A percentile compares a stretch with the other conserved stretches of the same genome.
Conservation (phyloP, 371 early-diverging fungal species). For the Mortierella sp. region DNA sequence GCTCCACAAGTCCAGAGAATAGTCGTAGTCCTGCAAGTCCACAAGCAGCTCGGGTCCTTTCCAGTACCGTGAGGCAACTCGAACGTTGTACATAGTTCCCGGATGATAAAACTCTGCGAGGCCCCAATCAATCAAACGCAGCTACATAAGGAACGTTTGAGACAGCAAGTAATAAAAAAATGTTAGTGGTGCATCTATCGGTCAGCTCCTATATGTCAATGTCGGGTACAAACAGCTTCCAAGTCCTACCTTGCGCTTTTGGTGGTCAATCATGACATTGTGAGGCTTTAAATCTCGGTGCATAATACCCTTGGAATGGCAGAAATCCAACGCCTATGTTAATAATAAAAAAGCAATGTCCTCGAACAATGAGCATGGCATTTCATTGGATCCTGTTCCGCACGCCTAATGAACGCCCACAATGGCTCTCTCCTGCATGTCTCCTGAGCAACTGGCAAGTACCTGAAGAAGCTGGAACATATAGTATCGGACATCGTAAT, state of each 20-base stretch:
- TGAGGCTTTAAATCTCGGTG: conserved; percentile 99
- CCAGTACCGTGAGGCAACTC: conserved; percentile 98
- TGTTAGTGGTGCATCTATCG: not conserved
- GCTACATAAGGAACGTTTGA: conserved; percentile 57
- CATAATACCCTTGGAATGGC: conserved; percentile 99
- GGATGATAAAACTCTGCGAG: conserved; percentile 99
- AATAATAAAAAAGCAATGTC: not conserved
- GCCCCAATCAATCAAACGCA: conserved; percentile 99
- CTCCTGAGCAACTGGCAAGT: not conserved
- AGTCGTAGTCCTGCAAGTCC: conserved; percentile 98
- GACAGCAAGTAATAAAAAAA: not conserved
- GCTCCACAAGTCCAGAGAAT: conserved; percentile 99
- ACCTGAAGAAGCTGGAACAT: conserved; percentile 96
- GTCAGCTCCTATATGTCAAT: not conserved
- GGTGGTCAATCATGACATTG: conserved; percentile 99
- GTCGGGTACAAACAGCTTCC: not conserved
- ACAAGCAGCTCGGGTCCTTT: conserved; percentile 99
- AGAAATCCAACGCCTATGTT: conserved; percentile 91
- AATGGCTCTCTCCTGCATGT: not conserved
- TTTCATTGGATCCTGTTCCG: not conserved
- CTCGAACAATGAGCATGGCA: not conserved
- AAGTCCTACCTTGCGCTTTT: conserved; percentile 77
- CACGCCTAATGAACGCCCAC: too few relatives aligned
- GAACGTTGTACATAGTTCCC: conserved; percentile 97
- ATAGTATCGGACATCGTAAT: conserved; percentile 96